Evolutionary conservation across 805 yeast genomes (phyloP).

Genomic region (Candida loeiensis): DNA sequence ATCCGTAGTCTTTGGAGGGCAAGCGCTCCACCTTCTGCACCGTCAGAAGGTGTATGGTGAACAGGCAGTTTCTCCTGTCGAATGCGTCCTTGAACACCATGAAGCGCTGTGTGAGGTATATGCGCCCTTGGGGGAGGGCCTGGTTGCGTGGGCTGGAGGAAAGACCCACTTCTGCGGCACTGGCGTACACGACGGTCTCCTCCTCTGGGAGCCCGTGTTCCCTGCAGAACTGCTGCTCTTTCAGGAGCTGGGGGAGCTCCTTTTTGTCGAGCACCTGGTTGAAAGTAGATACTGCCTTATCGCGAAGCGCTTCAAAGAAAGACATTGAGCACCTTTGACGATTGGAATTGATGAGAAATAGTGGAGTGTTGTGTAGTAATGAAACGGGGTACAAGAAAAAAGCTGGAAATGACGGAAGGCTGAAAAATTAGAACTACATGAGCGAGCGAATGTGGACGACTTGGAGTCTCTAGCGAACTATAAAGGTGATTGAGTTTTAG

Average conservation of each 20-base stretch:
- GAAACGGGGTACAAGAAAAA: no score
- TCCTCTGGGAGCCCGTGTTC: constrained; percentile 69
- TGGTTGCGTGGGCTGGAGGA: constrained; percentile 21
- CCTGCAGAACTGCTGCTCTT: constrained; percentile 66
- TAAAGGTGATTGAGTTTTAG: no score
- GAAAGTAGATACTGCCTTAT: constrained; percentile 45
- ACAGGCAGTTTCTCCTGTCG: constrained; percentile 64
- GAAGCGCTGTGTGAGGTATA: constrained; percentile 73
- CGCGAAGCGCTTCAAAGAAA: constrained; percentile 46
- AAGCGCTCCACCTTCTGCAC: constrained; percentile 82
- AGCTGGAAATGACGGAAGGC: no score
- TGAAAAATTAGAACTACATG: no score
- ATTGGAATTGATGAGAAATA: no score
- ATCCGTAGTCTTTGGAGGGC: constrained; percentile 70
- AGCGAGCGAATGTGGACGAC: no score
- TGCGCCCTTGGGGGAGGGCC: constrained; percentile 50
- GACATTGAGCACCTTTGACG: no score
- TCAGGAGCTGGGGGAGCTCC: constrained; percentile 44
- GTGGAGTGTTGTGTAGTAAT: no score
- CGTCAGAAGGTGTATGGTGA: constrained; percentile 71
- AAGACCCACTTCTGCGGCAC: constrained; percentile 54
- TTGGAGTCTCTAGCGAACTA: no score
- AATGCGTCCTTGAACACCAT: constrained; percentile 69
- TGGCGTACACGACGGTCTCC: constrained; percentile 63
- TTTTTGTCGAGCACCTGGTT: constrained; percentile 43